Evolutionary conservation across 2,329 filamentous ascomycete species (phyloP), one percentile per base, ranked within the genome.

Genomic region (Botryotinia narcissicola): DNA sequence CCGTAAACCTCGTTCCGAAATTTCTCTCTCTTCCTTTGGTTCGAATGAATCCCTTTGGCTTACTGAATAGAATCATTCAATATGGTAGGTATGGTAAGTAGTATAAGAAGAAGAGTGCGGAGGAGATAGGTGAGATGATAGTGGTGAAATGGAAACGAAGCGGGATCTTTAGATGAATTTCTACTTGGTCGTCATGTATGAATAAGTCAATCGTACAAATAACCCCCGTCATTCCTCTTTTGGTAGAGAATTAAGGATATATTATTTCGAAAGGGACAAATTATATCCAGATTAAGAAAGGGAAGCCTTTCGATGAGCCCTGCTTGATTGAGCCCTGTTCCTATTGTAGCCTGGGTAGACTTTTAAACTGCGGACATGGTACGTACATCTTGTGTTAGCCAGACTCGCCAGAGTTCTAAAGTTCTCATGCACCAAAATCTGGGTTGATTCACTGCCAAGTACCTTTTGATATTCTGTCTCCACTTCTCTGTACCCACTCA

Each of bases 151-250:
- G 9, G 37, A 42, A 44, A 63, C 14, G 61, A 63, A 42, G 61
- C n/a, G 61, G 61, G 61, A 42, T 44, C 61, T 40, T 63, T 16
- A 63, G 61, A 63, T 63, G 37, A 63, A 63, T 63, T 42, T 63
- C 61, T 44, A 44, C 16, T 63, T 63, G 61, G 61, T n/a, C n/a
- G 61, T 63, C 61, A 40, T 63, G 61, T 40, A 54, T 63, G 60
- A 62, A 25, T 62, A 18, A 42, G 60, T n/a, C 12, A 62, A n/a
- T n/a, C 51, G 60, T 42, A 40, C 37, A 40, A 62, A 40, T 9
- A n/a, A 18, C 60, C 60, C 35, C 37, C 35, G 60, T 42, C 51
- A 32, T 57, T 29, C 37, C 35, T 40, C 8, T 42, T 40, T 18
- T 9, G 25, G 37, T 18, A 62, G 22, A 40, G 22, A 62, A 40